These are phyloP conservation scores for Mortierella sp. DNA, from an alignment of 371 early-diverging fungal genomes.

Conservation along the genomic window DNA sequence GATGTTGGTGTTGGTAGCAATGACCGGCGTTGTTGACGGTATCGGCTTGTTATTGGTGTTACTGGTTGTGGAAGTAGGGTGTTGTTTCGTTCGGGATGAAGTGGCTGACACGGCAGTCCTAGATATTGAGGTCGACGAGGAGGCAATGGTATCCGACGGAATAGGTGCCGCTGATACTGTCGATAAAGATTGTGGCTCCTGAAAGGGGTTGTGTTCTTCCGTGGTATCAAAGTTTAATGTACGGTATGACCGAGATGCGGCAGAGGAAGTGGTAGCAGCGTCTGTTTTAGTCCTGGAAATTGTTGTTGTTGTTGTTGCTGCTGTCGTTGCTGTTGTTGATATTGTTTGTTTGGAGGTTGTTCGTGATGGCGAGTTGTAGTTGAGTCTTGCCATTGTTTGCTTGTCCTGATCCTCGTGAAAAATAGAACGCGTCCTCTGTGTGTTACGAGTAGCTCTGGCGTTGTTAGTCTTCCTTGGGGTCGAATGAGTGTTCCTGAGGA, in stretches of 20 bases:
- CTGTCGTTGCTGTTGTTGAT: background rate
- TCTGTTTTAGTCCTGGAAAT: background rate
- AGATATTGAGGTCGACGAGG: conserved; percentile 15
- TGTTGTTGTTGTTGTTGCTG: background rate
- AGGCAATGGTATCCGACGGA: conserved; percentile 19
- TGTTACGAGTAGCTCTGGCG: background rate
- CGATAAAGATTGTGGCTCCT: background rate
- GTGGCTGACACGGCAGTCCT: background rate
- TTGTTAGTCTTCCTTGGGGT: background rate
- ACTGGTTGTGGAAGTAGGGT: background rate
- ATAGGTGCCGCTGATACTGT: background rate
- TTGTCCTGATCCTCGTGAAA: background rate
- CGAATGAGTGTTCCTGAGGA: background rate
- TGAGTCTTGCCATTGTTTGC: conserved; percentile 11
- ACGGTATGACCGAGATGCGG: background rate
- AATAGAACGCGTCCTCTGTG: background rate
- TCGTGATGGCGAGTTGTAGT: conserved; percentile 17
- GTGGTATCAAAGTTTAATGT: conserved; percentile 12
- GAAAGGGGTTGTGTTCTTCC: conserved; percentile 30
- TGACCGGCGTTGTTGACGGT: background rate
- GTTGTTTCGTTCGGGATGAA: background rate
- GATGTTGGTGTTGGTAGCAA: background rate
- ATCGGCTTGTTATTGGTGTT: conserved; percentile 4
- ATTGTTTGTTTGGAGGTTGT: background rate
- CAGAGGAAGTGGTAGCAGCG: background rate